Evolutionary conservation across 2,329 filamentous ascomycete species (phyloP).

Genomic region (Calonectria fujianensis): DNA sequence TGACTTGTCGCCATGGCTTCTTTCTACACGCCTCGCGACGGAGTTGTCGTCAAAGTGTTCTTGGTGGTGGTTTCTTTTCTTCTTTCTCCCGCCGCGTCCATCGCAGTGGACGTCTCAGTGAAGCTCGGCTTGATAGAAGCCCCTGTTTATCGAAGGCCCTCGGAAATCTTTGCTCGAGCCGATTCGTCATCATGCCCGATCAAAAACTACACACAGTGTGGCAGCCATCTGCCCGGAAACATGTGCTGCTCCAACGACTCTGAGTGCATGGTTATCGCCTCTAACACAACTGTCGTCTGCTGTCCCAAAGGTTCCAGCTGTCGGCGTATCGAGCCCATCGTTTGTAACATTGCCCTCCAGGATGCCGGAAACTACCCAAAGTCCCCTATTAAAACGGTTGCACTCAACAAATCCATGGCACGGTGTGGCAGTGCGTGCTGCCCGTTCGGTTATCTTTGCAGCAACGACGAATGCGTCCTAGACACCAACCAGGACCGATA

Average conservation of each 20-base stretch:
- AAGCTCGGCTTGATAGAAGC: slow-evolving; percentile 44
- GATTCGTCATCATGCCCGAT: slow-evolving; percentile 46
- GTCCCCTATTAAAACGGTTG: slow-evolving; percentile 49
- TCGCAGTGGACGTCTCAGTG: slow-evolving; percentile 44
- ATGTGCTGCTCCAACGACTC: slow-evolving; percentile 50
- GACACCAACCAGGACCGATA: slow-evolving; percentile 50
- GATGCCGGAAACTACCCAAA: slow-evolving; percentile 45
- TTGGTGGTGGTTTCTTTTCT: slow-evolving; percentile 50
- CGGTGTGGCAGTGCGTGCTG: slow-evolving; percentile 51
- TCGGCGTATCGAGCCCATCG: slow-evolving; percentile 49
- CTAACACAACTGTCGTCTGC: slow-evolving; percentile 54
- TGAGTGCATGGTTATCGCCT: slow-evolving; percentile 51
- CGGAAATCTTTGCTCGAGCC: slow-evolving; percentile 18
- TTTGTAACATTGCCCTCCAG: slow-evolving; percentile 47
- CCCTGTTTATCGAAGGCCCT: slow-evolving; percentile 24
- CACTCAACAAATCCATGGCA: slow-evolving; percentile 45
- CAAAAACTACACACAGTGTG: slow-evolving; percentile 47
- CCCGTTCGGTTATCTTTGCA: slow-evolving; percentile 54
- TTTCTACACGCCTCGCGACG: slow-evolving; percentile 45
- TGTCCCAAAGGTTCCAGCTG: slow-evolving; percentile 51
- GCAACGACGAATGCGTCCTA: slow-evolving; percentile 45
- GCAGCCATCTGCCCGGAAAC: slow-evolving; percentile 45
- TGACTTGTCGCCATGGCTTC: slow-evolving; percentile 52
- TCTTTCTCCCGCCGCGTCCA: slow-evolving; percentile 41
- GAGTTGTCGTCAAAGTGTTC: slow-evolving; percentile 45